Percentiles rank a stretch among this genome's conserved stretches.
Conservation (phyloP, 441 rosid genomes). For the Erodium moschatum region DNA sequence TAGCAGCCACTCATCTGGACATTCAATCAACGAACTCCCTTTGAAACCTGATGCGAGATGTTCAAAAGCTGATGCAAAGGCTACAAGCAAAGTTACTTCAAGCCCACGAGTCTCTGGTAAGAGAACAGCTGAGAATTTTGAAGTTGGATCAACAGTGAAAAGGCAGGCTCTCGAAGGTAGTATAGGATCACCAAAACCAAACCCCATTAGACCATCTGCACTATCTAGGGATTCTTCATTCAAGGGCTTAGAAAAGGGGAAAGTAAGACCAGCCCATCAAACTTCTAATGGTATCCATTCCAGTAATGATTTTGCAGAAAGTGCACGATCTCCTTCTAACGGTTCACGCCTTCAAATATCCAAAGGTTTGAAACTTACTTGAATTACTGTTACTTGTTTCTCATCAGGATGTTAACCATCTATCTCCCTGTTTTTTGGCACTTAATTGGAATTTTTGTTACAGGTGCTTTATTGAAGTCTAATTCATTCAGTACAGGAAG, state of each 20-base stretch:
- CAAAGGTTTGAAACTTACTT: slow-evolving; percentile 36
- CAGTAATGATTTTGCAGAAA: slow-evolving; percentile 37
- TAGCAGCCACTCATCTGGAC: slow-evolving; percentile 9
- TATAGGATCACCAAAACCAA: slow-evolving; percentile 50
- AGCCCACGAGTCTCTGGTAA: slow-evolving; percentile 37
- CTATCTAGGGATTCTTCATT: slow-evolving; percentile 62
- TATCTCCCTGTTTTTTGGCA: slow-evolving; percentile 11
- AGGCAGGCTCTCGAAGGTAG: slow-evolving; percentile 51
- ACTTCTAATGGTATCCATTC: slow-evolving; percentile 33
- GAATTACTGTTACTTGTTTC: neutral
- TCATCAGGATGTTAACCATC: neutral
- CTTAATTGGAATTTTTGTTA: slow-evolving; percentile 17
- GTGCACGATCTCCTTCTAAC: slow-evolving; percentile 35
- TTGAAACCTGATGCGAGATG: slow-evolving; percentile 29
- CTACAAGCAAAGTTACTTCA: slow-evolving; percentile 25
- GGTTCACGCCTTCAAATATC: slow-evolving; percentile 42
- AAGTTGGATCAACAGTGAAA: slow-evolving; percentile 41
- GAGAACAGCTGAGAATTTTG: slow-evolving; percentile 49
- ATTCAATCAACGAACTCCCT: slow-evolving; percentile 2
- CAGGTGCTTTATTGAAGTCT: slow-evolving; percentile 69
- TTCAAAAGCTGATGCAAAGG: slow-evolving; percentile 48
- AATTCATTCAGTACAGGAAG: slow-evolving; percentile 54
- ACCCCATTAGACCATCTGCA: slow-evolving; percentile 37
- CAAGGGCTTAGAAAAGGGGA: slow-evolving; percentile 61
- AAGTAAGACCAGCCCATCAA: slow-evolving; percentile 41